A percentile compares a stretch with the other conserved stretches of the same genome.
Conservation (phyloP, 495 filamentous ascomycete species). For the Wilcoxina mikolae region DNA sequence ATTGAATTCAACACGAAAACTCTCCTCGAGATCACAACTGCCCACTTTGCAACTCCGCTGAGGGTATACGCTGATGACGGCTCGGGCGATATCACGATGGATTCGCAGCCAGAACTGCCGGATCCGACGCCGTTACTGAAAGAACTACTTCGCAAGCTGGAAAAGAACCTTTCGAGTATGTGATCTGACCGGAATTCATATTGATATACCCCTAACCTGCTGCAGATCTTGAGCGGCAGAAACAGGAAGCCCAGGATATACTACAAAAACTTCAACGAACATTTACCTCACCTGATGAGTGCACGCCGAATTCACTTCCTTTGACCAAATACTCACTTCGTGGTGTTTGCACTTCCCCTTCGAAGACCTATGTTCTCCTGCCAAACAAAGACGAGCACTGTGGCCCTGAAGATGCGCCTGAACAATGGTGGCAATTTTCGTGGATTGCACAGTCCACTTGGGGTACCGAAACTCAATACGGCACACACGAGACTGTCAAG, state of each 20-base stretch:
- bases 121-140: slow-evolving; percentile 13
- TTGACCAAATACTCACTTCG: slow-evolving; percentile 20
- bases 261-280: slow-evolving; percentile 16
- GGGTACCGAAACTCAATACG: no score
- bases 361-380: slow-evolving; percentile 16
- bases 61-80: slow-evolving; percentile 2
- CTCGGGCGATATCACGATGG: slow-evolving; percentile 2
- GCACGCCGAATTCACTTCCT: slow-evolving; percentile 11
- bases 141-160: slow-evolving; percentile 17
- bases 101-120: slow-evolving; percentile 1
- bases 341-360: slow-evolving; percentile 17
- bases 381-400: slow-evolving; percentile 15
- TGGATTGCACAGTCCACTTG: no score
- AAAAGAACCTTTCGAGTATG: slow-evolving; percentile 23
- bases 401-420: no score
- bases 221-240: not conserved
- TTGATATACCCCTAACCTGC: not conserved
- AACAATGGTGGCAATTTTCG: no score
- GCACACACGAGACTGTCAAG: slow-evolving; percentile 25
- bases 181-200: not conserved
- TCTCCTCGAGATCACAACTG: slow-evolving; percentile 18
- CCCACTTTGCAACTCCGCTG: slow-evolving; percentile 12
- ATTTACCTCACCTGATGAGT: slow-evolving; percentile 22
- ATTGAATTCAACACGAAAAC: slow-evolving; percentile 12
- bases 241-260: slow-evolving; percentile 17